A percentile compares a stretch with the other conserved stretches of the same genome.
phyloP scores from a whole-genome alignment of 164 flowering plant genomes.

The Stephania yunnanensis region DNA sequence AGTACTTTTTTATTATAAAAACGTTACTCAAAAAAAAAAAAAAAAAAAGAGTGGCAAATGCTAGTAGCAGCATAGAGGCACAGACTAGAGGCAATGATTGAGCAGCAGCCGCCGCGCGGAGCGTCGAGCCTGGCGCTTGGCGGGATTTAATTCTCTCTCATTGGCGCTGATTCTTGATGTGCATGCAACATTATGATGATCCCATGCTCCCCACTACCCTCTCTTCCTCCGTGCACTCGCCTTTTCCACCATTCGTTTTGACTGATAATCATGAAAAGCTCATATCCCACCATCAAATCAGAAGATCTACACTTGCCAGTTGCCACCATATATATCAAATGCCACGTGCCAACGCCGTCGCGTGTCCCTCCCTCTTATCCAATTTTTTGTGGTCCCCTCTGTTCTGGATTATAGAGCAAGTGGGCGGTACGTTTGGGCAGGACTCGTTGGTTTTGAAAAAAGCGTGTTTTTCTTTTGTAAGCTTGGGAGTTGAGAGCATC shows the following conservation, averaged over 20 bases:
- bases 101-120: not conserved
- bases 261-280: not conserved
- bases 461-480: not conserved
- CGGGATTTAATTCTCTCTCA: not conserved
- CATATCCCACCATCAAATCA: no score
- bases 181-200: not conserved
- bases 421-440: not conserved
- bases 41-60: no score
- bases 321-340: no score
- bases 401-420: not conserved
- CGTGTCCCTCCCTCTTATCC: not conserved
- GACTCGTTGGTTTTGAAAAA: not conserved
- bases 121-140: not conserved
- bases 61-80: not conserved
- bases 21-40: no score
- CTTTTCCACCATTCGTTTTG: not conserved
- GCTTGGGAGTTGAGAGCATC: not conserved
- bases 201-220: not conserved
- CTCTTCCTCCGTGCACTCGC: not conserved
- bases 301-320: no score
- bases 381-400: no score
- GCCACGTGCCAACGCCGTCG: not conserved
- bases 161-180: not conserved
- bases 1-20: no score
- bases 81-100: not conserved